Percentiles rank a stretch among this genome's conserved stretches.
phyloP scores from a whole-genome alignment of 805 yeast genomes.

The fission yeast (Schizosaccharomyces pombe) region DNA sequence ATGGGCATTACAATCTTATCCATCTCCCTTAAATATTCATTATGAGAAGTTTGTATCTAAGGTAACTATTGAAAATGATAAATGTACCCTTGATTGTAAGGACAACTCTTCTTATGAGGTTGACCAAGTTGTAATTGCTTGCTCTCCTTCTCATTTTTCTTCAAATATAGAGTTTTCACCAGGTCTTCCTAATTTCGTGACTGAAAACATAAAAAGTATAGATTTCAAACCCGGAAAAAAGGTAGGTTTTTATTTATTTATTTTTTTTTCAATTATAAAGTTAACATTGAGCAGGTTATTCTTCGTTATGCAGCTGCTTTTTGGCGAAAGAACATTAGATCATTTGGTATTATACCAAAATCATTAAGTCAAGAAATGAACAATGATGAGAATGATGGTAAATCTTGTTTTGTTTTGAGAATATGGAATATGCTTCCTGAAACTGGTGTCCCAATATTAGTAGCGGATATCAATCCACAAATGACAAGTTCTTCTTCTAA shows the following conservation, averaged over 20 bases:
- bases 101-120: neutral
- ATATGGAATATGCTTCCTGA: neutral
- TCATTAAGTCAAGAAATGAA: no score
- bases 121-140: neutral
- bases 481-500: neutral
- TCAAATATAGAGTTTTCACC: neutral
- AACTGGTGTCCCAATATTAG: neutral
- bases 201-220: neutral
- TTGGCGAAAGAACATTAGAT: neutral
- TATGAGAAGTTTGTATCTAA: neutral
- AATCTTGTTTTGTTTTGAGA: neutral
- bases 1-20: neutral
- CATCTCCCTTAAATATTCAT: neutral
- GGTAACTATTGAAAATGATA: neutral
- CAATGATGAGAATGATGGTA: neutral
- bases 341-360: neutral
- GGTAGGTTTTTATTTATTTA: no score
- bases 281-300: no score
- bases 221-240: neutral
- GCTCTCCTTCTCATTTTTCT: neutral
- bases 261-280: no score
- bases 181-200: neutral
- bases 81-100: neutral
- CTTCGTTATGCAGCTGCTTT: neutral
- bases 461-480: neutral